phyloP scores from a whole-genome alignment of 2,329 filamentous ascomycete species.

The Aspergillus phoenicis region DNA sequence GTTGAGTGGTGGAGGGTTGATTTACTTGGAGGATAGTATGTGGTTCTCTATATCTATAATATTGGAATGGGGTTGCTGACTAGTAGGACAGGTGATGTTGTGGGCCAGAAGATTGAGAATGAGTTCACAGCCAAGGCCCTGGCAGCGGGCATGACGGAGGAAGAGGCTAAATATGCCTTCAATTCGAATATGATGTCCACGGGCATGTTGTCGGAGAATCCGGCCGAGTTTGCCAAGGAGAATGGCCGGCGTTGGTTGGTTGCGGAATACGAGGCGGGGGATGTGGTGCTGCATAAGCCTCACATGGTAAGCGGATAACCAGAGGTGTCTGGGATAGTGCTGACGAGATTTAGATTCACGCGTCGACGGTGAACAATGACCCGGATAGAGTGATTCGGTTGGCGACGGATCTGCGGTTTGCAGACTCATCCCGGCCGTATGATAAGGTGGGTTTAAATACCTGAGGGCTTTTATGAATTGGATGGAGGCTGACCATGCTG shows the following conservation, averaged over 20 bases:
- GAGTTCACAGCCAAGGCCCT: constrained; percentile 47
- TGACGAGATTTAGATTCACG: constrained; percentile 53
- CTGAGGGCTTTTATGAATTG: too few relatives aligned
- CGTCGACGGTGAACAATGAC: constrained; percentile 59
- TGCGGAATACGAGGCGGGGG: constrained; percentile 57
- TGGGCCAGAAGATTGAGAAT: constrained; percentile 55
- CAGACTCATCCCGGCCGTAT: constrained; percentile 54
- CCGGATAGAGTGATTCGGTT: constrained; percentile 56
- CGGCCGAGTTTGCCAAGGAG: constrained; percentile 48
- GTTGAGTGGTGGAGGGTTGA: constrained; percentile 59
- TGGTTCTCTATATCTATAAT: not conserved
- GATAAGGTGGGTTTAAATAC: constrained; percentile 41
- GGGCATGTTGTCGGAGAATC: constrained; percentile 56
- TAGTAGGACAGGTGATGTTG: constrained; percentile 37
- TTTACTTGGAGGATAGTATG: constrained; percentile 57
- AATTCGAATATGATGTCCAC: constrained; percentile 63
- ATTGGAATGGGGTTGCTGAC: not conserved
- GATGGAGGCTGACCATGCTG: not conserved
- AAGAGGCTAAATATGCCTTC: constrained; percentile 56
- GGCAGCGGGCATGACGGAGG: constrained; percentile 53
- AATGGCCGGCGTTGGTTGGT: constrained; percentile 54
- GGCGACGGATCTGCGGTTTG: constrained; percentile 60
- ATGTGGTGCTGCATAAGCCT: constrained; percentile 51
- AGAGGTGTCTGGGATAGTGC: not conserved
- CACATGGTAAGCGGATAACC: constrained; percentile 32